Evolutionary conservation across 2,329 filamentous ascomycete genomes (phyloP), one percentile per base, ranked within the genome.

Genomic region (Achaetomium macrosporum): DNA sequence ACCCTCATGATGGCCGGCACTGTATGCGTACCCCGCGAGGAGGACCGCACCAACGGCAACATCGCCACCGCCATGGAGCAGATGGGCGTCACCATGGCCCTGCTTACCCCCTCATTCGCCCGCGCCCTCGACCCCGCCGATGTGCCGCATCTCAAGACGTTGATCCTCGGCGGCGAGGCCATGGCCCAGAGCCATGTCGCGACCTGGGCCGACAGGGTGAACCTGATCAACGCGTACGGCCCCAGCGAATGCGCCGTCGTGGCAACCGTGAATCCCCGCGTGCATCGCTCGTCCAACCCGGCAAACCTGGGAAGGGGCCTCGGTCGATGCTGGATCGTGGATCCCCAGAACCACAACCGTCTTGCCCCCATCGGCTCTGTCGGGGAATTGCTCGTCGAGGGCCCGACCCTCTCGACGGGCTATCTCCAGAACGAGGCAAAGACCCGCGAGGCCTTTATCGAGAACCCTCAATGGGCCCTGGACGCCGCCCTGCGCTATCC

Each of bases 121-220:
- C 56, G 55, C 19, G 54, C 65, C 5, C 55, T 67, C 36, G 46
- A 57, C 8, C 63, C 63, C 3, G 43, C 57, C 16, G 53, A 57
- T 19, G 58, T 66, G 2, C 64, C 65, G 15, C 50, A 41, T 17
- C 68, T 78, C 12, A 69, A 75, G 44, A 74, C 75, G 3, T 66
- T 78, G 2, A 73, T 73, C 1, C 66, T 79, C 0, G 76, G 76
- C 10, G 77, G 77, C 4, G 77, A 81, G 61, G 56, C 61, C 17
- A 59, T 65, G 50, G 33, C 55, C 3, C 55, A 58, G 15, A 57
- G 60, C 29, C 52, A 64, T n/a, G 40, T 64, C 0, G 53, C 45
- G 5, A 50, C 52, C 4, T 66, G 63, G 64, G 72, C 75, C 12
- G 76, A 81, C 57, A 79, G 76, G 0, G 68, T 75, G 0, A 71